phyloP scores from a whole-genome alignment of 2,329 filamentous ascomycete genomes.

The Verticillium nubilum region DNA sequence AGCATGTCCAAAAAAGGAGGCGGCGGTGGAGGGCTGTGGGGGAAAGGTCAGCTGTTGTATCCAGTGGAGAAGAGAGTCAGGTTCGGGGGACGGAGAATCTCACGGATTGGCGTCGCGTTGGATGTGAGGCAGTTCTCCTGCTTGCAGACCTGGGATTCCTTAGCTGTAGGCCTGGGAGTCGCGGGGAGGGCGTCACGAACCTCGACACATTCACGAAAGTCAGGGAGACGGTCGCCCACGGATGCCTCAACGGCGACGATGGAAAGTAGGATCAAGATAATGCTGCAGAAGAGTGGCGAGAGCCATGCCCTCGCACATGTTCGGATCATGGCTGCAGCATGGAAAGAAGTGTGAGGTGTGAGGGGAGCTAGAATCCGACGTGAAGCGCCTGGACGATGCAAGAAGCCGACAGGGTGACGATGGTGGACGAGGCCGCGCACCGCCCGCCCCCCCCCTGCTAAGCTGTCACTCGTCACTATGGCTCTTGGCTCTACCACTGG shows the following conservation, averaged over 20 bases:
- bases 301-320: conserved; percentile 9
- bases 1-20: conserved; percentile 87
- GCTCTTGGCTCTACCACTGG: neutral
- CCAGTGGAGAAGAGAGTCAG: neutral
- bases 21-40: conserved; percentile 71
- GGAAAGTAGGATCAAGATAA: conserved; percentile 33
- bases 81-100: conserved; percentile 6
- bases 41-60: conserved; percentile 7
- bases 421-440: too few relatives aligned
- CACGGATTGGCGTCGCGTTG: conserved; percentile 64
- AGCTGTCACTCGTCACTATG: neutral
- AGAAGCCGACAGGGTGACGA: neutral
- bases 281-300: conserved; percentile 18
- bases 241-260: conserved; percentile 58
- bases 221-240: conserved; percentile 75
- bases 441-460: neutral
- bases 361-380: neutral
- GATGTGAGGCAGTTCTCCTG: conserved; percentile 70
- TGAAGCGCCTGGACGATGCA: neutral
- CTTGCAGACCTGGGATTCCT: conserved; percentile 61
- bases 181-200: conserved; percentile 41
- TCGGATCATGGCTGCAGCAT: conserved; percentile 11
- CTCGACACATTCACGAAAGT: conserved; percentile 82
- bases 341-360: conserved; percentile 14
- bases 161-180: conserved; percentile 1